Evolutionary conservation across 805 yeast genomes (phyloP), one percentile per base, ranked within the genome.

Genomic region (Monosporozyma siamensis): DNA sequence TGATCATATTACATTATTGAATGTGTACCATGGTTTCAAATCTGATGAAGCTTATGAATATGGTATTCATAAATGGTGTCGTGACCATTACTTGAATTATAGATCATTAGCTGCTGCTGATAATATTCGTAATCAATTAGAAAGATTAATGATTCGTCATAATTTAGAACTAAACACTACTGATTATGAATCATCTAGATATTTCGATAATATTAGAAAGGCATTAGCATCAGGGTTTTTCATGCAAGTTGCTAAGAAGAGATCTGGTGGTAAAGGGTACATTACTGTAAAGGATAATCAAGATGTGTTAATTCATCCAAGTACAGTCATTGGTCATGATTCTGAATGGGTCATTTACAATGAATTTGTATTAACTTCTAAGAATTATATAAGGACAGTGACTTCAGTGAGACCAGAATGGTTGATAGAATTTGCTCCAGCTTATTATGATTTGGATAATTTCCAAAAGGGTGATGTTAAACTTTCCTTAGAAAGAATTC

Each of bases 181-280:
- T 2, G 80, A 82, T 32, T 74, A 65, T 48, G 82, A 76, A 22
- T 80, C 78, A 54, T 69, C 72, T 48, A 76, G 75, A 40, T 88
- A 85, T 65, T 81, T 80, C 63, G 79, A 75, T 52, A 82, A 86
- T 54, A 80, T 92, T 49, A 74, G 95, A 44, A 84, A 82, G 61
- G 95, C 97, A 0, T 65, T 92, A 45, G 74, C 86, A 4, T 75
- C 86, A n/a, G 98, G 98, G 2, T 89, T 88, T 63, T 92, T 92
- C 70, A 89, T 92, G 97, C 98, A 92, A 68, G 95, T 85, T 43
- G 97, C 97, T 26, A 92, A 89, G 68, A 86, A 85, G 69, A 78
- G 77, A 67, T 75, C 83, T n/a, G 80, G 86, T 30, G 70, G 73
- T 20, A 82, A 81, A 55, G 89, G 85, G n/a, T 90, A 82, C 62